These are phyloP conservation scores for Aspergillus saccharolyticus DNA, from an alignment of 495 filamentous ascomycete species.

Conservation along the genomic window DNA sequence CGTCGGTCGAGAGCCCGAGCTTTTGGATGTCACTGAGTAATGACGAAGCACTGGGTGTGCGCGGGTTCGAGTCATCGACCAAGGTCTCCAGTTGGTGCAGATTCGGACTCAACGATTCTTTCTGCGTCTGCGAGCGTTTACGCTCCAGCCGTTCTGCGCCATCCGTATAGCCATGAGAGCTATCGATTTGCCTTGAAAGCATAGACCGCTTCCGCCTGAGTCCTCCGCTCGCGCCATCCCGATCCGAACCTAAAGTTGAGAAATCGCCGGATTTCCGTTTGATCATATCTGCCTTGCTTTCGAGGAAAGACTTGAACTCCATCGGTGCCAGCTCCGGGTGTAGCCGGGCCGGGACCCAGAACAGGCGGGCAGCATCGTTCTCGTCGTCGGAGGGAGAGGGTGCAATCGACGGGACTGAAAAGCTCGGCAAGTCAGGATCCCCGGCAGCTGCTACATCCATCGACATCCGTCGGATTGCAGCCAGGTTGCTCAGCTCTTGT, in stretches of 20 bases:
- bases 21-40: conserved; percentile 34
- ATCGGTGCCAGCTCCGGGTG: conserved; percentile 94
- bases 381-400: conserved; percentile 71
- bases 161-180: conserved; percentile 69
- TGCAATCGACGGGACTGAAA: conserved; percentile 63
- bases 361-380: conserved; percentile 79
- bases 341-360: conserved; percentile 93
- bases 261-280: conserved; percentile 74
- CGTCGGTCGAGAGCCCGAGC: conserved; percentile 49
- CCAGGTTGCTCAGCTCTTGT: conserved; percentile 91
- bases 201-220: conserved; percentile 90
- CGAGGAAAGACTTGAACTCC: conserved; percentile 95
- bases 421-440: conserved; percentile 89
- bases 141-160: conserved; percentile 80
- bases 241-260: conserved; percentile 56
- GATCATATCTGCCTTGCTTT: conserved; percentile 85
- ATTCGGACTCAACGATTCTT: conserved; percentile 40
- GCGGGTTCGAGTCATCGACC: conserved; percentile 72
- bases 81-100: conserved; percentile 69
- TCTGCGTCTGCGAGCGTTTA: conserved; percentile 58
- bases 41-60: conserved; percentile 31
- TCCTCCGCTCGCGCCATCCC: conserved; percentile 55
- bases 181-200: conserved; percentile 88
- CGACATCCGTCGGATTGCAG: conserved; percentile 93
- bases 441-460: conserved; percentile 92